Base-by-base conservation (phyloP, 75 land plant species). In the Chamaecyparis obtusa region DNA sequence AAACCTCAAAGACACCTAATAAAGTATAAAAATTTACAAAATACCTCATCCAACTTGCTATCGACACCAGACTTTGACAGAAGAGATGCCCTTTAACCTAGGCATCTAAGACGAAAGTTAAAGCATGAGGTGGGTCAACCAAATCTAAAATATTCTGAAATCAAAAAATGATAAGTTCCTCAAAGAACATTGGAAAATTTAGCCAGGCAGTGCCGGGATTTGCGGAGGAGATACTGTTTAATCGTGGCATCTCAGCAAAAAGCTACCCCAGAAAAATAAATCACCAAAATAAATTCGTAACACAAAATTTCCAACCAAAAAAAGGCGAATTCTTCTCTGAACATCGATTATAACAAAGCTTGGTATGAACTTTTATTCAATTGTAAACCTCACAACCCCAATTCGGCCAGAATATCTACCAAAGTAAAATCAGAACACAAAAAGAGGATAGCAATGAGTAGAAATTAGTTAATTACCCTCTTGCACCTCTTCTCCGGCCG, bases 401-500 rank as follows among this genome's bases (percentile, higher is more conserved):
- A 3, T 74, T 74, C 16, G 4, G 76, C 76, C 56, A 84, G 30
- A 83, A 51, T 51, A 82, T 79, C 49, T 67, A 43, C 48, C 7
- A 71, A 69, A 17, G 48, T 17, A n/a, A 44, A 84, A 51, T 46
- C 24, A 15, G 13, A 51, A 51, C 9, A 88, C 46, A 74, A 21
- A 27, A 51, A 24, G 69, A 49, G 78, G 27, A 74, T 35, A 33
- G 35, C 9, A 27, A 82, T 3, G 16, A 79, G 64, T 84, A 6
- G 30, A 51, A 17, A 55, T 83, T 9, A 55, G 85, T 39, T 32
- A 5, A 89, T 75, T 49, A 96, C 97, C 89, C 36, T 96, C 95
- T 84, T 93, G 95, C 64, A 94, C 87, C 17, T 96, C 94, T 78
- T 96, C 96, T 11, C 94, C 95, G 71, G 94, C 91, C 17, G 77